Evolutionary conservation across 805 yeast species (phyloP), one percentile per base, ranked within the genome.

Genomic region (Kuraishia ogatae): DNA sequence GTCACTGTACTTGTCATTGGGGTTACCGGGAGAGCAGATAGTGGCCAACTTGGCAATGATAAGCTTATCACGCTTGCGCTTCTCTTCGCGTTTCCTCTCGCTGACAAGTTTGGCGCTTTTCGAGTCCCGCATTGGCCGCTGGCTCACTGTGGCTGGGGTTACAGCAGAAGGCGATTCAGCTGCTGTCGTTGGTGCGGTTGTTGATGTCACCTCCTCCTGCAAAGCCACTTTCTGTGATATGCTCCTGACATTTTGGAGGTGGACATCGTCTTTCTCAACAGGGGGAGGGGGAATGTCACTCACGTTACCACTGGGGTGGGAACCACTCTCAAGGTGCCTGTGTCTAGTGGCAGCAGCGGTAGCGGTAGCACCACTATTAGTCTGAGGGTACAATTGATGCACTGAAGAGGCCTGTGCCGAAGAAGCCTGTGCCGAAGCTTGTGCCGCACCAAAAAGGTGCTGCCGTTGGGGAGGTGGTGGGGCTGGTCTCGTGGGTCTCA

Each of bases 11-110:
- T 80, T 66, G 54, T 74, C 75, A 35, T 83, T 80, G 13, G 99
- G 99, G 70, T 94, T 96, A 7, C 92, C 94, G 35, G 81, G 83
- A 1, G 90, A 78, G 64, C 97, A 93, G 51, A 92, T 92, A 47
- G 83, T 81, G 55, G 80, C 76, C 52, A 94, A 74, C 62, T 83
- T 87, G 50, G 82, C 80, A 60, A 89, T 79, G 17, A 89, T 84
- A 63, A 87, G 89, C 53, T 79, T 82, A 61, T 89, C 90, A 63
- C 81, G 80, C 56, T 82, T 80, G 58, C 82, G 84, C 66, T 89
- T 85, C 53, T 88, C 88, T 64, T 89, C 97, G 52, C 93, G 81
- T 62, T 89, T 87, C 65, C 83, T 79, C 60, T 82, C 88, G 1
- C 80, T 79, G 59, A 71, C 68, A 59, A 76, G 71, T 47, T 83